Percentiles rank a stretch among this genome's conserved stretches.
Evolutionary conservation across 2,329 filamentous ascomycete species (phyloP).

Genomic region (Cercospora brassicicola): DNA sequence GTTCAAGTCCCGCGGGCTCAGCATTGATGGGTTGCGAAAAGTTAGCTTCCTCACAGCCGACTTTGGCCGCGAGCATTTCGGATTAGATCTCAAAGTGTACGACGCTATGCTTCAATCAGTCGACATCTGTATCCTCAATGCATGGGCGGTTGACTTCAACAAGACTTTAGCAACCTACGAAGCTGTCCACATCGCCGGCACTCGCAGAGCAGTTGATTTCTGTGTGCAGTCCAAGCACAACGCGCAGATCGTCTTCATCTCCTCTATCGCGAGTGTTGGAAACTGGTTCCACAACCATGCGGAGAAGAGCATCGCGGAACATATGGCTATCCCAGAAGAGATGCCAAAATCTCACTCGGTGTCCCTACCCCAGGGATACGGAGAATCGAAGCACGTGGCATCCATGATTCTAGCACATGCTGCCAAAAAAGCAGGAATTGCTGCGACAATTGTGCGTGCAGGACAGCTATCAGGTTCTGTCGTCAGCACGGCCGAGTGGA

Average conservation of each 20-base stretch:
- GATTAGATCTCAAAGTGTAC: slow-evolving; percentile 24
- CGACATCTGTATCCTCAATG: slow-evolving; percentile 41
- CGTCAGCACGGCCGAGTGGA: slow-evolving; percentile 41
- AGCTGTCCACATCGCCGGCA: slow-evolving; percentile 34
- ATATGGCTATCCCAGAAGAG: neutral
- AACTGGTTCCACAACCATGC: slow-evolving; percentile 26
- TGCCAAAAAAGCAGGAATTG: slow-evolving; percentile 30
- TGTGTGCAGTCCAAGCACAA: slow-evolving; percentile 28
- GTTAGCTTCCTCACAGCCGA: slow-evolving; percentile 32
- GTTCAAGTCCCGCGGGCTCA: slow-evolving; percentile 27
- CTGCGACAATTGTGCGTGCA: slow-evolving; percentile 29
- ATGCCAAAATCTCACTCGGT: slow-evolving; percentile 24
- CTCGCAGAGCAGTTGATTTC: slow-evolving; percentile 34
- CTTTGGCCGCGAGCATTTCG: slow-evolving; percentile 31
- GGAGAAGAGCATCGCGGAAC: neutral
- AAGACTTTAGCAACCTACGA: slow-evolving; percentile 37
- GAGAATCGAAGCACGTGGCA: slow-evolving; percentile 43
- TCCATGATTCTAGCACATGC: slow-evolving; percentile 37
- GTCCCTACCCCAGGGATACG: slow-evolving; percentile 41
- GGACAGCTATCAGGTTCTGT: slow-evolving; percentile 34
- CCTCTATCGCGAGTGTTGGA: slow-evolving; percentile 41
- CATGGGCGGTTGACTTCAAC: slow-evolving; percentile 45
- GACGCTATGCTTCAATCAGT: slow-evolving; percentile 25
- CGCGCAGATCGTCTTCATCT: slow-evolving; percentile 42
- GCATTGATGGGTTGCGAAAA: slow-evolving; percentile 28